Evolutionary conservation across 2,329 filamentous ascomycete species (phyloP), one percentile per base, ranked within the genome.

Genomic region (Elsinoe australis): DNA sequence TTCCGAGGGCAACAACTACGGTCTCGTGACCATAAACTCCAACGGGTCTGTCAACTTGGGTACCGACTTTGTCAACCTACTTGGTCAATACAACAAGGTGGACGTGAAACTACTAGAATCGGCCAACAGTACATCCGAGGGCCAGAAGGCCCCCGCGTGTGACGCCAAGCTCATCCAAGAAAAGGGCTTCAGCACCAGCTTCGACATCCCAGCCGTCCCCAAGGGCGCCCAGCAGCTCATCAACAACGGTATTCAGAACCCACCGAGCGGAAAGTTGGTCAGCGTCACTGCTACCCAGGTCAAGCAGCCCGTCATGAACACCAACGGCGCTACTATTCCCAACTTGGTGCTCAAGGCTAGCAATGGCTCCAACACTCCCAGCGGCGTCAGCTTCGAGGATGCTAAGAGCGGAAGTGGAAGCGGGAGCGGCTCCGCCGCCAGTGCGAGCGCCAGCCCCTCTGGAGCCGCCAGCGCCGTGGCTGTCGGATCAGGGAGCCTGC

Each of bases 111-210:
- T 74, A 12, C 73, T 95, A 49, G 74, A 87, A 67, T 71, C 74
- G 42, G 68, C 76, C 55, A 79, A 83, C 64, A 70, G 78, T 10
- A 68, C 73, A 44, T 74, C 73, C 51, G 74, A 74, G 22, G 64
- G 67, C 26, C 68, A 76, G 51, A 67, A 71, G 29, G 66, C 85
- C 2, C 82, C 85, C 26, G 71, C 67, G 49, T 95, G 90, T 72
- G 69, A 69, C 53, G 51, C 72, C 24, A 74, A 71, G 52, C 71
- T 94, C 47, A 89, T 95, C 67, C 74, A 71, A 52, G 71, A 72
- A 54, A 68, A 74, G 51, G 76, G 74, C 53, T 94, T 95, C 72
- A 77, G 76, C 66, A 81, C 70, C 64, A 83, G 87, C 72, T 96
- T 94, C 70, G 82, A 81, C 36, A 71, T 95, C 50, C 89, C 84